Evolutionary conservation across 2,329 filamentous ascomycete genomes (phyloP).

Genomic region (Aphanocladium album): DNA sequence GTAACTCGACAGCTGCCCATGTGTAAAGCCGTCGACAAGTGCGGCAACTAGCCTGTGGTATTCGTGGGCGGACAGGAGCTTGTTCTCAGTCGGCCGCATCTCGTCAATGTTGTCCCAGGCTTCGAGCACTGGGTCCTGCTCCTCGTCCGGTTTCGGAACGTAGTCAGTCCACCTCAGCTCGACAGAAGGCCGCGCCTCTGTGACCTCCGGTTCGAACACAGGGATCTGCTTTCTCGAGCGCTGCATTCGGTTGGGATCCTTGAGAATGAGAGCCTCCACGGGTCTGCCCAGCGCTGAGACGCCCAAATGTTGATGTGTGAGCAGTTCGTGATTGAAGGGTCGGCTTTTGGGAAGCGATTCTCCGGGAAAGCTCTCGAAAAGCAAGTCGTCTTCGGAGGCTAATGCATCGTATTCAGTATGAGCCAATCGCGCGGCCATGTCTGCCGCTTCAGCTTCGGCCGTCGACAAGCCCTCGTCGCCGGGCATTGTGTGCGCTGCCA

Average conservation of each 20-base stretch:
- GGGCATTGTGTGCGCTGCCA: neutral
- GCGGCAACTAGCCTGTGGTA: constrained; percentile 36
- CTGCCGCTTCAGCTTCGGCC: neutral
- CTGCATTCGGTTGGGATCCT: constrained; percentile 30
- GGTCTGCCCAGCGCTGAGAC: constrained; percentile 30
- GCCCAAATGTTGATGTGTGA: constrained; percentile 26
- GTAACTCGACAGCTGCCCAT: constrained; percentile 41
- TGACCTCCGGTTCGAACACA: constrained; percentile 17
- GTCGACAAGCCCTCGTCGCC: neutral
- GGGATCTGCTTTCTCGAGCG: constrained; percentile 15
- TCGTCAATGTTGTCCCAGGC: constrained; percentile 43
- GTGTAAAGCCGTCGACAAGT: constrained; percentile 43
- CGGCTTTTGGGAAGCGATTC: neutral
- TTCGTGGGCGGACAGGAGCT: constrained; percentile 32
- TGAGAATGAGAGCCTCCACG: constrained; percentile 44
- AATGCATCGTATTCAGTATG: constrained; percentile 4
- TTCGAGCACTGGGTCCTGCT: constrained; percentile 27
- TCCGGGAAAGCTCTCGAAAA: neutral
- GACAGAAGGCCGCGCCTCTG: constrained; percentile 1
- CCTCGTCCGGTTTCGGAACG: constrained; percentile 15
- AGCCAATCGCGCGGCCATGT: neutral
- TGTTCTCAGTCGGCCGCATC: constrained; percentile 38
- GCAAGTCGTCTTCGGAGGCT: constrained; percentile 9
- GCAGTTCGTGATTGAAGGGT: constrained; percentile 21
- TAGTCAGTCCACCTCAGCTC: constrained; percentile 29